These are phyloP conservation scores for Clitopilus passeckerianus DNA, from an alignment of 768 basidiomycete species.

Conservation along the genomic window DNA sequence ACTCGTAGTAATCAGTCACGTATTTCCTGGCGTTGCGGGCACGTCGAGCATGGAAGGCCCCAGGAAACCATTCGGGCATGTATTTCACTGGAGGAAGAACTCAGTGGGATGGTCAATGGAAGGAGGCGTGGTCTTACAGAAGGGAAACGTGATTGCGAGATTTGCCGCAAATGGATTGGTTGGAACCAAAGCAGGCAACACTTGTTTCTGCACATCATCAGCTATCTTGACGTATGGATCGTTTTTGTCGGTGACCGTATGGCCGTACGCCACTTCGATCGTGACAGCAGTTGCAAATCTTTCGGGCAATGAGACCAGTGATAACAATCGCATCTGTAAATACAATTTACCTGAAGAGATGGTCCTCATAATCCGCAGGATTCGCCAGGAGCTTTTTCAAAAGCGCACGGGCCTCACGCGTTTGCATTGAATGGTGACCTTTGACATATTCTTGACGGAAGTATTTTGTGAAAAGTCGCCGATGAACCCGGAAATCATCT, in stretches of 20 bases:
- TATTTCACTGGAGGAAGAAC: conserved; percentile 5
- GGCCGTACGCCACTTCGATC: background rate
- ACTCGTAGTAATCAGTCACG: conserved; percentile 9
- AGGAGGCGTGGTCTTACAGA: conserved; percentile 8
- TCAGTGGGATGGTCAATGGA: background rate
- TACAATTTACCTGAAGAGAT: background rate
- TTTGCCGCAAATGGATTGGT: conserved; percentile 13
- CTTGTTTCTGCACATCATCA: conserved; percentile 6
- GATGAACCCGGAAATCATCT: background rate
- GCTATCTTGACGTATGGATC: background rate
- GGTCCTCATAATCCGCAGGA: background rate
- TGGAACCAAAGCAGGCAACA: conserved; percentile 1
- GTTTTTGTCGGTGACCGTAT: background rate
- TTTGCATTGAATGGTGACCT: background rate
- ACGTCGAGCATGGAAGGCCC: conserved; percentile 11
- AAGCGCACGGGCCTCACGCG: background rate
- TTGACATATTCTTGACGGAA: background rate
- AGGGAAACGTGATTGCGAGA: conserved; percentile 16
- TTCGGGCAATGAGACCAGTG: background rate
- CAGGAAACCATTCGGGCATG: conserved; percentile 19
- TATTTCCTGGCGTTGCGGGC: conserved; percentile 6
- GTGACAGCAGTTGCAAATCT: background rate
- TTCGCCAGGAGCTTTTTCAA: background rate
- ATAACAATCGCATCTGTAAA: background rate
- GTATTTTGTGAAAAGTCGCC: background rate